Evolutionary conservation across 139 green algal species (phyloP), one percentile per base, ranked within the genome.

Genomic region (Chlamydomonas sphaeroides): DNA sequence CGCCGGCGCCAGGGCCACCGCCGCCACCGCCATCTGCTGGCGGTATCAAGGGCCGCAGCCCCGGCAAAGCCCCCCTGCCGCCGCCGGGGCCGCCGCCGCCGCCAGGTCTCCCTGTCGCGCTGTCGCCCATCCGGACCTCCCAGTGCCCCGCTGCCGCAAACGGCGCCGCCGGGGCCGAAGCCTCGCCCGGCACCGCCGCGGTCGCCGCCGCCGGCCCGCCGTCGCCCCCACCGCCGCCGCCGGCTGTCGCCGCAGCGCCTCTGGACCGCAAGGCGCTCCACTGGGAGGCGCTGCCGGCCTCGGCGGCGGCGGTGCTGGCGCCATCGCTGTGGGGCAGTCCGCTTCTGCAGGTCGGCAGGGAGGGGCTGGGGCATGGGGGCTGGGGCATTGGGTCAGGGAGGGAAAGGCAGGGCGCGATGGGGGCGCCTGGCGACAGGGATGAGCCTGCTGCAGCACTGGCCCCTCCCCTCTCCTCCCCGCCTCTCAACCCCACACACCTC

Each of bases 241-340:
- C 53, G 21, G 14, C 45, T 10, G 45, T 53, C 11, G 61, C 61
- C 30, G 18, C 17, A 4, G 21, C 23, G 5, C 48, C 65, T 0
- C 6, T 84, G 77, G 77, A 84, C 45, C 77, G 65, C 49, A 67
- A 67, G 45, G 65, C 38, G 21, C 65, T 84, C 0, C 77, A 74
- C 65, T 84, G 77, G 77, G 77, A 84, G 48, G 28, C 51, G 48
- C 6, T 75, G 35, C 49, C 48, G 6, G 15, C 77, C 35, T 25
- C 65, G 4, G 65, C 65, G 23, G 25, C 62, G 17, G 38, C 26
- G 23, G 18, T 72, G 75, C 63, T 70, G 42, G 63, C 33, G 62
- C 75, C 75, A 21, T 65, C 61, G 32, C 42, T 82, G 42, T 82
- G 75, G 75, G 61, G 33, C 41, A 72, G 75, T 32, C 61, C 75